Evolutionary conservation across 306 rosid species (phyloP), one percentile per base, ranked within the genome.

Genomic region (Prosopis cineraria): DNA sequence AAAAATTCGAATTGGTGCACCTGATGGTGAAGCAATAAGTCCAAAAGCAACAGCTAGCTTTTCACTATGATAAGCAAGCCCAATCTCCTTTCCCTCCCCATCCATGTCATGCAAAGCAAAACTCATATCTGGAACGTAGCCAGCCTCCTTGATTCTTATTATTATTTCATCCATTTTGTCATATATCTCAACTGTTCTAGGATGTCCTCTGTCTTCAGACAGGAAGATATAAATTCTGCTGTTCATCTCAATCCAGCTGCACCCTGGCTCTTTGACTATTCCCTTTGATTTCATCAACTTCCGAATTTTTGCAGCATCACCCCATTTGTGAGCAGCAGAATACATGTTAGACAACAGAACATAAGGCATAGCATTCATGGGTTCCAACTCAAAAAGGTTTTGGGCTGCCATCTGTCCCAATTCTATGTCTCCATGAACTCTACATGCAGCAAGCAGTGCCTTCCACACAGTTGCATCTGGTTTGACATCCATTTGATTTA

Each of bases 381-480:
- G 94, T 63, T 90, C 96, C 85, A 92, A 76, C 45, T 87, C 73
- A 73, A 89, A 82, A 68, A 94, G 91, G 75, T 89, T 89, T 48
- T 68, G 78, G 6, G 97, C 96, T 13, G 96, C 97, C 44, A 73
- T 90, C 86, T 86, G 90, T 80, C 90, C 96, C n/a, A 94, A 83
- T 64, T 94, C 93, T 58, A 94, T 72, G 82, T 92, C 81, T 44
- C 93, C 86, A 72, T 92, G 97, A 65, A 90, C 87, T 79, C 94
- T 89, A 81, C 97, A 92, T 24, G 98, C 97, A 31, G 90, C 86
- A 68, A 94, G 96, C n/a, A 94, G 88, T 58, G 98, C 85, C 86
- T 94, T 94, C 98, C 98, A 91, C 74, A 94, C 88, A 22, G 94
- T 85, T 71, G 94, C 90, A 77, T 94, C 98, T 3, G 93, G 97